These are phyloP conservation scores for Microsporum canis DNA, from an alignment of 2,329 filamentous ascomycete genomes.

Conservation along the genomic window DNA sequence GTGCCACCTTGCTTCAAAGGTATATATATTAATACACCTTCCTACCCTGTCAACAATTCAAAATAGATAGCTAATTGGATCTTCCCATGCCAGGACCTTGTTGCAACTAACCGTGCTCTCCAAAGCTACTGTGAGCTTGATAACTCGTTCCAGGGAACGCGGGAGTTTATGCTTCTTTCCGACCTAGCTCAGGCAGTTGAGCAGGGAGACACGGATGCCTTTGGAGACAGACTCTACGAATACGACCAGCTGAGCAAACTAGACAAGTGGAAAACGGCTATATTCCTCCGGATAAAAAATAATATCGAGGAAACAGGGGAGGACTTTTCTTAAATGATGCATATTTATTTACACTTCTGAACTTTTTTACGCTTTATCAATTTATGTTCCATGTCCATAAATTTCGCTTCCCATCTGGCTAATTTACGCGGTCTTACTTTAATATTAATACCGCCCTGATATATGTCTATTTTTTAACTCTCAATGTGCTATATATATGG, in stretches of 20 bases:
- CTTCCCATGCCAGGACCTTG: conserved; percentile 47
- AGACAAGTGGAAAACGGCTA: conserved; percentile 92
- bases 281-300: conserved; percentile 73
- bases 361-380: background rate
- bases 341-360: background rate
- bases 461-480: background rate
- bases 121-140: conserved; percentile 74
- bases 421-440: background rate
- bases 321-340: conserved; percentile 49
- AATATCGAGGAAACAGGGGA: conserved; percentile 61
- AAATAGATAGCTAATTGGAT: background rate
- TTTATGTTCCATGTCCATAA: conserved; percentile 10
- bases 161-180: conserved; percentile 69
- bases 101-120: conserved; percentile 66
- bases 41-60: background rate
- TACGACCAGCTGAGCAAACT: conserved; percentile 88
- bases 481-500: background rate
- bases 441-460: background rate
- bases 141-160: conserved; percentile 60
- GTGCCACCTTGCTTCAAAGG: conserved; percentile 63
- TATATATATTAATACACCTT: conserved; percentile 17
- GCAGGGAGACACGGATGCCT: conserved; percentile 66
- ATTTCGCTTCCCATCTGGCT: background rate
- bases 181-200: conserved; percentile 69
- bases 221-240: conserved; percentile 75